Conservation (phyloP, 73 alveolate species). For the Paraurostyla sp. region DNA sequence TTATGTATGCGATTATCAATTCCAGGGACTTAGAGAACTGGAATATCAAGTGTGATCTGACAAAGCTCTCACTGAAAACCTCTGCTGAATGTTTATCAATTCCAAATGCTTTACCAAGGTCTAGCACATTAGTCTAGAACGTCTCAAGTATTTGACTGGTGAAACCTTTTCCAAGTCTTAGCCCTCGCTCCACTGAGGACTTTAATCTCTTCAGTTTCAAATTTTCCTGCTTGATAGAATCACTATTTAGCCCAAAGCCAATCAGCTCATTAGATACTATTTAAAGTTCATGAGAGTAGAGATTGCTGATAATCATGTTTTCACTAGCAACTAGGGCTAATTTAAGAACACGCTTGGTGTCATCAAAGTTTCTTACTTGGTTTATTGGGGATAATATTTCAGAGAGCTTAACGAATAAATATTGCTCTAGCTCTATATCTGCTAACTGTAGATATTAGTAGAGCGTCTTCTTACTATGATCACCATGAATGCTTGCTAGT, state of each 20-base stretch:
- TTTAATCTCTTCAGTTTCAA: constrained; percentile 41
- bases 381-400: constrained; percentile 31
- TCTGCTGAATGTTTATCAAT: constrained; percentile 77
- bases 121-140: constrained; percentile 78
- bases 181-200: constrained; percentile 50
- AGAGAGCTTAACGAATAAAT: constrained; percentile 64
- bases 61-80: constrained; percentile 91
- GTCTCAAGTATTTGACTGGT: constrained; percentile 4
- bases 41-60: constrained; percentile 87
- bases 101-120: constrained; percentile 80
- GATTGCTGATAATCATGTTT: constrained; percentile 32
- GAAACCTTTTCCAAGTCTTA: constrained; percentile 27
- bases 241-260: neutral
- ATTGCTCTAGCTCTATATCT: constrained; percentile 82
- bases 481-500: neutral
- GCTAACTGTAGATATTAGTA: constrained; percentile 62
- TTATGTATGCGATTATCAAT: constrained; percentile 62
- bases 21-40: constrained; percentile 86
- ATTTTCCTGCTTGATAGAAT: neutral
- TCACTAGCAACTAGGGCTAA: neutral
- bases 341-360: neutral
- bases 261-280: constrained; percentile 5
- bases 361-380: constrained; percentile 17
- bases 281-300: neutral
- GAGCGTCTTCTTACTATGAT: constrained; percentile 37